Evolutionary conservation across 805 yeast genomes (phyloP), one percentile per base, ranked within the genome.

Genomic region (Zygotorulaspora sp.): DNA sequence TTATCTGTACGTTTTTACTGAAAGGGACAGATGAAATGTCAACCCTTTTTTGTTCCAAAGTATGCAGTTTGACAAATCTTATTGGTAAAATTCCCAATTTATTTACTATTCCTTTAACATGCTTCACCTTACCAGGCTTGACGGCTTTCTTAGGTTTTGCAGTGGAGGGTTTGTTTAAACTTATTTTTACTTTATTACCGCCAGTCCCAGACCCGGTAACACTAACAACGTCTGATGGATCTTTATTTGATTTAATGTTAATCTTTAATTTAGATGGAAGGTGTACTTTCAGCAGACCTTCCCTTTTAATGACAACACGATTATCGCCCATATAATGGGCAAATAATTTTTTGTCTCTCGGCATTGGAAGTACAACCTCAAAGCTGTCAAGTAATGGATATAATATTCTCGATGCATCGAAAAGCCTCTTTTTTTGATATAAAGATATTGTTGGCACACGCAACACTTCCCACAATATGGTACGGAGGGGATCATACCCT

Each of bases 381-480:
- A 80, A 71, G 2, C 76, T 68, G 45, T 83, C 80, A 20, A 65
- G 61, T 5, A 88, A 75, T 26, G 72, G 72, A 50, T 77, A 84
- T 18, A 90, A 61, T 6, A 90, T 72, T 28, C 77, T 76, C 36
- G 84, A 68, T 3, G 85, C 52, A 41, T 78, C 83, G 47, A 83
- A 79, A 6, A 90, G 52, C 23, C 71, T 59, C 40, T 89, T 70
- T 47, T 79, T 76, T 22, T 78, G 79, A 28, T 73, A 63, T 2
- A 85, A 61, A 9, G 83, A 72, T 13, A 80, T 43, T 17, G 80
- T 57, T 2, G 83, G 77, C 0, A 83, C 69, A 49, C 80, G 83
- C 6, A 88, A 57, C 7, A 79, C 68, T 30, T 72, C 68, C 96
- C 96, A 88, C 1, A 92, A 50, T 6, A 73, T 71, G 2, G 55